Base-by-base conservation (phyloP, 2,329 filamentous ascomycete genomes). In the Didymellaceae sp. region DNA sequence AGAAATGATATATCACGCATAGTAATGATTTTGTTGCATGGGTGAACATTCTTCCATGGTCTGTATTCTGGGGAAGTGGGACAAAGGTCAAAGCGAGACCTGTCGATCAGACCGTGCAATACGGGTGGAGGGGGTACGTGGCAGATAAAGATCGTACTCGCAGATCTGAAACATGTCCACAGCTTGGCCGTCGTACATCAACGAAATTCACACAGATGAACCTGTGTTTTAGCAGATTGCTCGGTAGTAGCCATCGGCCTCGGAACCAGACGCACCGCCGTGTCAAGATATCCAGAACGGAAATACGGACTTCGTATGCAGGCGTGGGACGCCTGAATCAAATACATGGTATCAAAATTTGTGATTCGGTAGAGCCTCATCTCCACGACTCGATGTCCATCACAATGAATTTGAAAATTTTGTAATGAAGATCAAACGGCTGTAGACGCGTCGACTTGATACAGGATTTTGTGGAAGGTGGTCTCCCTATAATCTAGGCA, bases 371-470 rank as follows among this genome's bases (percentile, higher is more conserved):
- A n/a, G 20, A 13, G 16, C 21, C 14, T 38, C 41, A 28, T 45
- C 35, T 42, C 18, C 48, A 37, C 48, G 37, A 42, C 30, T 45
- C 32, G 7, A 31, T 24, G 48, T 6, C 8, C 37, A 43, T 28
- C 16, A 25, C 37, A 25, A 39, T 26, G 21, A 26, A 14, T 14
- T 25, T 17, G 37, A 17, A 21, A 38, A 20, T 24, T 11, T 21
- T 37, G 48, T 20, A 52, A 52, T 52, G 48, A 52, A 42, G 31
- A 52, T 46, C 42, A 52, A 42, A 46, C 48, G 14, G 28, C 11
- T 8, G 42, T 32, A 42, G 34, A 52, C 42, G 48, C 42, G 48
- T 52, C 42, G 21, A n/a, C 32, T 20, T n/a, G n/a, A 32, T 33
- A 9, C 16, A 13, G 26, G 22, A 11, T 38, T 42, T 22, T 5